Percentiles rank a stretch among this genome's conserved stretches.
Conservation (phyloP, 1,284 basidiomycete genomes). For the Trametes versicolor region DNA sequence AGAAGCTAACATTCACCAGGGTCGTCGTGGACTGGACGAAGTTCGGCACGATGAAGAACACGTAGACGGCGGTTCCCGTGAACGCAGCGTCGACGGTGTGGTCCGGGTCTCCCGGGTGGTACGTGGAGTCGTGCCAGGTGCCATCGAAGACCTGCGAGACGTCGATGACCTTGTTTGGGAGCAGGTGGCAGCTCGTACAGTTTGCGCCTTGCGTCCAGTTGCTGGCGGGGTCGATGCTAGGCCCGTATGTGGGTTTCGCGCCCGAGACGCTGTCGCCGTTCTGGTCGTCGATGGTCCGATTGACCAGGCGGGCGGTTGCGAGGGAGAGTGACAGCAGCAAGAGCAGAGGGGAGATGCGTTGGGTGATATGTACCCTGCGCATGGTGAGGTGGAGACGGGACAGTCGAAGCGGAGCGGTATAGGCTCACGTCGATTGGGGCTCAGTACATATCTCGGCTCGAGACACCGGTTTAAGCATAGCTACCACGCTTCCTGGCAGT, state of each 20-base stretch:
- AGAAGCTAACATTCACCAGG: constrained; percentile 19
- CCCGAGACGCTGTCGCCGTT: constrained; percentile 17
- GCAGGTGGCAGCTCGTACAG: background rate
- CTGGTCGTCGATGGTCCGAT: constrained; percentile 25
- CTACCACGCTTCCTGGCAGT: too few relatives aligned
- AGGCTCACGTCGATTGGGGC: too few relatives aligned
- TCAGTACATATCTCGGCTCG: too few relatives aligned
- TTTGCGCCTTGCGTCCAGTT: constrained; percentile 20
- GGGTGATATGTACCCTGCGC: too few relatives aligned
- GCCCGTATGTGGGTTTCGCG: constrained; percentile 10
- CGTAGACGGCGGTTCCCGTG: constrained; percentile 14
- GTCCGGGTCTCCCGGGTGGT: constrained; percentile 13
- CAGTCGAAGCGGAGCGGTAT: too few relatives aligned
- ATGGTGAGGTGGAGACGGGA: too few relatives aligned
- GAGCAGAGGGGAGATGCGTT: background rate
- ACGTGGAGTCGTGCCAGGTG: constrained; percentile 31
- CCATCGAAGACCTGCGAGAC: constrained; percentile 14
- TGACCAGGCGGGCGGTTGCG: background rate
- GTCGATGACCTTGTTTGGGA: background rate
- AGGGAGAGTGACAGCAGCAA: background rate
- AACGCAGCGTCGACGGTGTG: constrained; percentile 3
- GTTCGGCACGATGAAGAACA: constrained; percentile 23
- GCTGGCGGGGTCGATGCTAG: background rate
- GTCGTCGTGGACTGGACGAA: constrained; percentile 15
- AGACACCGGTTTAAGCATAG: too few relatives aligned